Conservation (phyloP, 768 basidiomycete genomes). For the Pleurotus eryngii region DNA sequence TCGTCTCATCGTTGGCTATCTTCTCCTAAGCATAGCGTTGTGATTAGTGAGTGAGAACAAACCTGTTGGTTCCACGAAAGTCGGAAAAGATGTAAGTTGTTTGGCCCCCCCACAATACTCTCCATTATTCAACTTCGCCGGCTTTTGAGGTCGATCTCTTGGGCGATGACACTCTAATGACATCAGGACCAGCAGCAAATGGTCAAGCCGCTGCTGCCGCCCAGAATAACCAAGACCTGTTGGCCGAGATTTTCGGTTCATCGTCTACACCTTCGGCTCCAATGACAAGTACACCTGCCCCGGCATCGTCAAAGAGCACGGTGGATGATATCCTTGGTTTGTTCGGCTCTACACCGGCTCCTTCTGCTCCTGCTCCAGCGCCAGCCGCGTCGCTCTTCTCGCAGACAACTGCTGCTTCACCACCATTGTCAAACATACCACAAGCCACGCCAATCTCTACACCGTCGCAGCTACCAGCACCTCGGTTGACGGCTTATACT, state of each 20-base stretch:
- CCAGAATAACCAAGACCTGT: slow-evolving; percentile 78
- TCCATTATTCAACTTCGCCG: not conserved
- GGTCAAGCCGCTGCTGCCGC: slow-evolving; percentile 34
- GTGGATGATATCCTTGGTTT: slow-evolving; percentile 91
- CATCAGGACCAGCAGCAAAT: slow-evolving; percentile 37
- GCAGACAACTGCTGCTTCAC: slow-evolving; percentile 18
- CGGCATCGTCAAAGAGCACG: slow-evolving; percentile 51
- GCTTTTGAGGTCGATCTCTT: slow-evolving; percentile 64
- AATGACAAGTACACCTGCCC: slow-evolving; percentile 33
- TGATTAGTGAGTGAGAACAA: slow-evolving; percentile 88
- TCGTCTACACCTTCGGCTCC: slow-evolving; percentile 31
- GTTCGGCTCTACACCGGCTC: slow-evolving; percentile 55
- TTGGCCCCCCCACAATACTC: not conserved
- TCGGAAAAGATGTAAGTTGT: slow-evolving; percentile 62
- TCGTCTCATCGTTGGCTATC: not conserved
- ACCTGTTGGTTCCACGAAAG: slow-evolving; percentile 87
- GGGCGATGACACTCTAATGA: slow-evolving; percentile 64
- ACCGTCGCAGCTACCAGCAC: slow-evolving; percentile 35
- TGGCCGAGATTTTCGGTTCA: slow-evolving; percentile 89
- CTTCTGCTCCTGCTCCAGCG: slow-evolving; percentile 30
- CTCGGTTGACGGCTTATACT: slow-evolving; percentile 67
- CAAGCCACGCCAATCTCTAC: slow-evolving; percentile 31
- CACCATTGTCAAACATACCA: slow-evolving; percentile 33
- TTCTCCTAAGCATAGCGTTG: slow-evolving; percentile 8
- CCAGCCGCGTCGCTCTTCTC: slow-evolving; percentile 20